Evolutionary conservation across 164 flowering plant genomes (phyloP), one percentile per base, ranked within the genome.

Genomic region (Akebia trifoliata): DNA sequence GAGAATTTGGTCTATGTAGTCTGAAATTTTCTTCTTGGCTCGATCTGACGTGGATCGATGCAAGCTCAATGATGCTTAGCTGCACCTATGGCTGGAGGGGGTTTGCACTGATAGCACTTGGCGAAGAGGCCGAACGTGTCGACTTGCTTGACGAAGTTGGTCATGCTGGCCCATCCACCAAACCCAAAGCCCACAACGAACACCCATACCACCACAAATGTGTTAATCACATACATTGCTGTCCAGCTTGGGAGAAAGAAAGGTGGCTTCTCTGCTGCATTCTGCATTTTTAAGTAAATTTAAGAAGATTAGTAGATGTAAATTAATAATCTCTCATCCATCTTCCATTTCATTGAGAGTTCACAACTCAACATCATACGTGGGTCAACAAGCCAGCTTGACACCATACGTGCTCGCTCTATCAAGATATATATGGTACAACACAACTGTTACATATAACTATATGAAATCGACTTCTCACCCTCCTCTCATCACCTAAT

Each of bases 261-360:
- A 4, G 85, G 82, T 4, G 82, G 85, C 64, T 78, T 78, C 73
- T 80, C 85, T 8, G 74, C 85, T 0, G 85, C 85, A 62, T 76
- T 80, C 85, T 80, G 78, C 54, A 50, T 35, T 1, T 20, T 4
- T 18, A 17, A 12, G 25, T 25, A 48, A n/a, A 20, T 5, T 24
- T 35, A 42, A 15, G 15, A 22, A 50, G 5, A n/a, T n/a, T n/a
- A n/a, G n/a, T n/a, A n/a, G n/a, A n/a, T n/a, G n/a, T n/a, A n/a
- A n/a, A n/a, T n/a, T n/a, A n/a, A n/a, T n/a, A n/a, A n/a, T n/a
- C n/a, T n/a, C n/a, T n/a, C n/a, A n/a, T n/a, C n/a, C n/a, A n/a
- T n/a, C n/a, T n/a, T n/a, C n/a, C n/a, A n/a, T n/a, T n/a, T n/a
- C n/a, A n/a, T n/a, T n/a, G n/a, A n/a, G n/a, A n/a, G n/a, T n/a